phyloP scores from a whole-genome alignment of 2,329 filamentous ascomycete species.

The Phyllosticta capitalensis region DNA sequence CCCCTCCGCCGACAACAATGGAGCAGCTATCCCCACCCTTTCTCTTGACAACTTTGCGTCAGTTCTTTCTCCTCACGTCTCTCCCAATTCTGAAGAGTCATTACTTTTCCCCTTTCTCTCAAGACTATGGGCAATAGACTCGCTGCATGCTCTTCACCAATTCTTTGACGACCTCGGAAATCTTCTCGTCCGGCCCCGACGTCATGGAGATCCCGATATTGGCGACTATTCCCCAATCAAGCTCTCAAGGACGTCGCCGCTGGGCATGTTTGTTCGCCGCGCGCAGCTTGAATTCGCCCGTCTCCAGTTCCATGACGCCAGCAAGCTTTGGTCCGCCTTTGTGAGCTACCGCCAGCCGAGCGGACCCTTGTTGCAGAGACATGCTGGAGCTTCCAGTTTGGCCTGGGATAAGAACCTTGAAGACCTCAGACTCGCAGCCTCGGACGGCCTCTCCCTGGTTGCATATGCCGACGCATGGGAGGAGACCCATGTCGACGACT shows the following conservation, averaged over 20 bases:
- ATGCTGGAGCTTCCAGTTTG: constrained; percentile 18
- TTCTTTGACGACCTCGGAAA: constrained; percentile 57
- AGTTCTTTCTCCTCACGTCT: constrained; percentile 33
- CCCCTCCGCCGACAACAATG: constrained; percentile 4
- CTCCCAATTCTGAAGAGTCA: constrained; percentile 29
- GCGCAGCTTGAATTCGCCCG: constrained; percentile 70
- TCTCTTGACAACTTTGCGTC: constrained; percentile 37
- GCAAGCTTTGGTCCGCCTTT: constrained; percentile 74
- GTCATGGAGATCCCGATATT: constrained; percentile 39
- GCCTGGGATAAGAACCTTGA: constrained; percentile 53
- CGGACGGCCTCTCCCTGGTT: constrained; percentile 38
- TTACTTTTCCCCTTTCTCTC: constrained; percentile 51
- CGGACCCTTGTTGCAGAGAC: constrained; percentile 47
- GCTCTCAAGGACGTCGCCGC: constrained; percentile 63
- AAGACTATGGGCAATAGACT: constrained; percentile 75
- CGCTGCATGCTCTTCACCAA: constrained; percentile 53
- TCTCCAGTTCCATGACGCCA: constrained; percentile 68
- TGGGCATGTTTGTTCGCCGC: constrained; percentile 72
- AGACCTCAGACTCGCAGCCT: constrained; percentile 46
- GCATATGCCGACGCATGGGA: constrained; percentile 37
- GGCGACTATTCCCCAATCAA: constrained; percentile 38
- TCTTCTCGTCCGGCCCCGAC: constrained; percentile 53
- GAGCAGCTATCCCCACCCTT: constrained; percentile 26
- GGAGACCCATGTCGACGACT: constrained; percentile 23
- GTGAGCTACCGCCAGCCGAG: constrained; percentile 72